Base-by-base conservation (phyloP, 768 basidiomycete genomes). In the Crepidotus variabilis region DNA sequence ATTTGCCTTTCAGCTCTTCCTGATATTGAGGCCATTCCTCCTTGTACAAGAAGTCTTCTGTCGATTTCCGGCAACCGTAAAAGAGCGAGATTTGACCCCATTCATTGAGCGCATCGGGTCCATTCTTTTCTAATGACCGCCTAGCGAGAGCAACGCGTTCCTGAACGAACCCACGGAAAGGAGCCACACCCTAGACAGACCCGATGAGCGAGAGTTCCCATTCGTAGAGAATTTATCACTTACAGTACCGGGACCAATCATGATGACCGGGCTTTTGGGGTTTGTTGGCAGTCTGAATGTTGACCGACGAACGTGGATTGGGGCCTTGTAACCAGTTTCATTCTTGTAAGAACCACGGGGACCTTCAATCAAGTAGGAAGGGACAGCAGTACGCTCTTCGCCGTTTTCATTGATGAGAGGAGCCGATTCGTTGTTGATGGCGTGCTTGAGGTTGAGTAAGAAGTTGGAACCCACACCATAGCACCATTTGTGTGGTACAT, bases 201-300 rank as follows among this genome's bases (percentile, higher is more conserved):
- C 45, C 20, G 47, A 62, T 61, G 59, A 47, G 47, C 58, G 21
- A 47, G 16, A 32, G 51, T 18, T 56, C 10, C 45, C n/a, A 55
- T 22, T 21, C 36, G 28, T 50, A 47, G 22, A 2, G 54, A 23
- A 18, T n/a, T n/a, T 13, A 32, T 47, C 36, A 83, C 92, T 75
- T 69, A 96, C 94, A 56, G 95, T 99, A 52, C 97, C 97, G 59
- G 97, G 97, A 43, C 97, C 97, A 69, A 99, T 85, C 97, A 99
- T 98, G 72, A 99, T 92, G 51, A 99, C 89, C 1, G 97, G 97
- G 57, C 91, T 96, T 80, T 97, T 98, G 34, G 97, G 97, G 69
- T 94, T 94, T 16, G 97, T 98, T 8, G 97, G 97, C 50, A 99
- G 76, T 51, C 97, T 81, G 86, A 99, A 99, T 2, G 96, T 98